Percentiles rank a stretch among this genome's conserved stretches.
Evolutionary conservation across 2,329 filamentous ascomycete genomes (phyloP).

Genomic region (Rachicladosporium sp.): DNA sequence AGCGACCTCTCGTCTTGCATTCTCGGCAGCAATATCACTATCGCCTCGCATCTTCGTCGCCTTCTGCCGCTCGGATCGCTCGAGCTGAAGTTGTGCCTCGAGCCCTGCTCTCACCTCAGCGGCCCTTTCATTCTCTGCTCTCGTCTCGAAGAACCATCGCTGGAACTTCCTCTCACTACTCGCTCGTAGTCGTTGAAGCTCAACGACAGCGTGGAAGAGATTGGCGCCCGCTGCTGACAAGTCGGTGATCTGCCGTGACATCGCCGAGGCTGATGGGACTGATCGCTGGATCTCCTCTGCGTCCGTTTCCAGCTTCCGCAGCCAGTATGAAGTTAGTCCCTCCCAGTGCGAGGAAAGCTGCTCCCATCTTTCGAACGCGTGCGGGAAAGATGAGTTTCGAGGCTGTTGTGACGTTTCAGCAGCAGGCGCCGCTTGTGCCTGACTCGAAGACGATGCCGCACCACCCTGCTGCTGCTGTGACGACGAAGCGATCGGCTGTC

Average conservation of each 20-base stretch:
- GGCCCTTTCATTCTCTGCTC: slow-evolving; percentile 72
- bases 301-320: slow-evolving; percentile 81
- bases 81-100: slow-evolving; percentile 61
- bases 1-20: slow-evolving; percentile 37
- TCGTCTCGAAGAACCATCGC: slow-evolving; percentile 94
- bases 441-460: slow-evolving; percentile 8
- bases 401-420: slow-evolving; percentile 12
- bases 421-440: slow-evolving; percentile 8
- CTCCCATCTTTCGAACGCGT: slow-evolving; percentile 97
- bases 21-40: slow-evolving; percentile 17
- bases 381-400: slow-evolving; percentile 65
- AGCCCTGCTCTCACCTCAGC: slow-evolving; percentile 73
- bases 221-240: slow-evolving; percentile 95
- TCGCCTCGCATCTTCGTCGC: slow-evolving; percentile 34
- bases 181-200: slow-evolving; percentile 82
- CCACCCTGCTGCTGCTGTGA: slow-evolving; percentile 9
- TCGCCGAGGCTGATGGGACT: slow-evolving; percentile 64
- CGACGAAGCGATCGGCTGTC: slow-evolving; percentile 10
- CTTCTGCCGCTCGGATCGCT: slow-evolving; percentile 57
- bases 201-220: slow-evolving; percentile 92
- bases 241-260: slow-evolving; percentile 89
- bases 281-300: slow-evolving; percentile 72
- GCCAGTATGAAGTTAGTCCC: slow-evolving; percentile 93
- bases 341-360: slow-evolving; percentile 96
- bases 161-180: slow-evolving; percentile 97